Evolutionary conservation across 208 protist species (phyloP), one percentile per base, ranked within the genome.

Genomic region (Angomonas ambiguus): DNA sequence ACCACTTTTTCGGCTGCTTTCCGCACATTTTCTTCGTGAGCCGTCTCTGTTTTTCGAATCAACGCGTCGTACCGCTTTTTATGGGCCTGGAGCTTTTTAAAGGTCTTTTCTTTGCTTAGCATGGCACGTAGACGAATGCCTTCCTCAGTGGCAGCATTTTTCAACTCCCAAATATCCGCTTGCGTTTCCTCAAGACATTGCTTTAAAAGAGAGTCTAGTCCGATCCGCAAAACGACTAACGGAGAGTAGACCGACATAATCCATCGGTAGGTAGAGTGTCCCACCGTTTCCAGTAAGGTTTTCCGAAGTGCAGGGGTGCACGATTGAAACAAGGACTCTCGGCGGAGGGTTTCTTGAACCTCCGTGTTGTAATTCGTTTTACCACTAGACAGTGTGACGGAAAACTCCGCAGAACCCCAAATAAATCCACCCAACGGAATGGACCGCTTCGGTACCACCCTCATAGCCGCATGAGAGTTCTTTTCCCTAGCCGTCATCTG

Each of bases 371-470:
- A 64, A 33, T 82, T 79, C 8, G 69, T 82, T 45, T 77, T 79
- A 27, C 81, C 86, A 49, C 74, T 87, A 1, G 80, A 88, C 8
- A 95, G 72, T 11, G 79, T 87, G 42, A 91, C 72, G 30, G 87
- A 93, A 11, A 89, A 67, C 27, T 91, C 79, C 32, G 81, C 72
- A 13, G 87, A 91, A 22, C 90, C 90, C 90, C 90, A 95, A 20
- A 92, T 76, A 65, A 86, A 95, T 22, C 90, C 90, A 38, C 85
- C 74, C 1, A 89, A 76, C 1, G 89, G 82, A n/a, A 49, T 51
- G 2, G 27, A 2, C 8, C 28, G 62, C 20, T 53, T 53, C 13
- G 45, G 20, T 4, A 24, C 45, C 24, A 53, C 4, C 10, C 8
- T 5, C 60, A 18, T 34, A 53, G 3, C 1, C 2, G 11, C 20